Conservation (phyloP, 2,329 filamentous ascomycete species). For the Xylariaceae sp. region DNA sequence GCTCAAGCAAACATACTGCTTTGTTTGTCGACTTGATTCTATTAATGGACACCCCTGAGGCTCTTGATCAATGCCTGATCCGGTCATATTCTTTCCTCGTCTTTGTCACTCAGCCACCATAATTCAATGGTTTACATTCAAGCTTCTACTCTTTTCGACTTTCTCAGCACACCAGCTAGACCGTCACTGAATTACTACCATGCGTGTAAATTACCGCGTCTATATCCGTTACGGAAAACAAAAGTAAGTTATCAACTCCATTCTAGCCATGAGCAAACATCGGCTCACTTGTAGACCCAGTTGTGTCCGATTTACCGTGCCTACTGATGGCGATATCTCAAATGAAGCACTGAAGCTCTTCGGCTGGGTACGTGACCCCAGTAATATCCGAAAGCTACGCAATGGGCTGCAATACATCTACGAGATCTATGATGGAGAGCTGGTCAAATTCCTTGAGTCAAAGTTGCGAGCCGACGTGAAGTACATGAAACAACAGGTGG, state of each 20-base stretch:
- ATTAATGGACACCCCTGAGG: too few relatives aligned
- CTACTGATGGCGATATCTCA: constrained; percentile 3
- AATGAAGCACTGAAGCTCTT: constrained; percentile 13
- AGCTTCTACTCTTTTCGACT: too few relatives aligned
- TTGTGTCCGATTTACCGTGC: constrained; percentile 13
- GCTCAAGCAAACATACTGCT: too few relatives aligned
- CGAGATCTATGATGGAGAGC: constrained; percentile 9
- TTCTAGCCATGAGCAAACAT: not conserved
- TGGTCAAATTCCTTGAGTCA: constrained; percentile 6
- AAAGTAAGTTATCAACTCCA: constrained; percentile 5
- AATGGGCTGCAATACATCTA: constrained; percentile 13
- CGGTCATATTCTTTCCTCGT: too few relatives aligned
- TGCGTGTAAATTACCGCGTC: constrained; percentile 9
- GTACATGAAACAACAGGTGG: constrained; percentile 1
- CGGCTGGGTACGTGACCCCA: constrained; percentile 14
- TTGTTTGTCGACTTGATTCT: too few relatives aligned
- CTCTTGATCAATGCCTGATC: too few relatives aligned
- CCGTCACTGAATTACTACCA: too few relatives aligned
- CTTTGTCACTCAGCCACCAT: too few relatives aligned
- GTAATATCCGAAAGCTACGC: constrained; percentile 11
- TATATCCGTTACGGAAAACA: constrained; percentile 13
- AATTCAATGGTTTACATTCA: too few relatives aligned
- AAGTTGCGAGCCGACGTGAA: constrained; percentile 6
- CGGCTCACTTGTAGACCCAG: not conserved
- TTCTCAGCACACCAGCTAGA: too few relatives aligned